These are phyloP conservation scores for Boeremia lycopersici DNA, from an alignment of 2,329 filamentous ascomycete species.

Conservation along the genomic window DNA sequence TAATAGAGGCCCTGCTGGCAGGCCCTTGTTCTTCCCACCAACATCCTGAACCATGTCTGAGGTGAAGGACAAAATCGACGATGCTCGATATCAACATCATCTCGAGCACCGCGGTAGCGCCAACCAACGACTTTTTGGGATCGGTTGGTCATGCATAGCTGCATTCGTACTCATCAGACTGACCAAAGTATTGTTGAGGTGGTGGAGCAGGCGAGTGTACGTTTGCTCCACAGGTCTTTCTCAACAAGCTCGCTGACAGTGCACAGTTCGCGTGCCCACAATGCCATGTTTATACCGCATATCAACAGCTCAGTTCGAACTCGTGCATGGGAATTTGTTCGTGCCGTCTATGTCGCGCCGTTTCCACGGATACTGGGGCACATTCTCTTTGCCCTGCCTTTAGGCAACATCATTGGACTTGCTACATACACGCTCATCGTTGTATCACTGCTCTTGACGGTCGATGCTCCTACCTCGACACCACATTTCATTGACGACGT, in stretches of 20 bases:
- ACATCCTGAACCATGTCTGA: constrained; percentile 3
- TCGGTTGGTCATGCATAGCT: constrained; percentile 24
- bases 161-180: constrained; percentile 5
- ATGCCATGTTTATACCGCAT: neutral
- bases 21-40: neutral
- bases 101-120: constrained; percentile 26
- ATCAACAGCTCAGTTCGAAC: neutral
- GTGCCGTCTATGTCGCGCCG: constrained; percentile 13
- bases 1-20: constrained; percentile 11
- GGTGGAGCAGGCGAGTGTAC: constrained; percentile 23
- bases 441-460: constrained; percentile 19
- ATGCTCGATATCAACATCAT: constrained; percentile 34
- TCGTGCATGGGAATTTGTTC: constrained; percentile 8
- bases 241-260: neutral
- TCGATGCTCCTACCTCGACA: constrained; percentile 30
- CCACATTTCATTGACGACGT: constrained; percentile 37
- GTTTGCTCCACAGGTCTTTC: neutral
- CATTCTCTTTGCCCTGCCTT: neutral
- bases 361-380: neutral
- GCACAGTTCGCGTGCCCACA: constrained; percentile 13
- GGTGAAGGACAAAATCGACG: constrained; percentile 19
- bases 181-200: neutral
- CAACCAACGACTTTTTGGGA: constrained; percentile 24
- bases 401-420: constrained; percentile 15
- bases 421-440: constrained; percentile 15